Base-by-base conservation (phyloP, 768 basidiomycete species). In the Lactarius indigo region DNA sequence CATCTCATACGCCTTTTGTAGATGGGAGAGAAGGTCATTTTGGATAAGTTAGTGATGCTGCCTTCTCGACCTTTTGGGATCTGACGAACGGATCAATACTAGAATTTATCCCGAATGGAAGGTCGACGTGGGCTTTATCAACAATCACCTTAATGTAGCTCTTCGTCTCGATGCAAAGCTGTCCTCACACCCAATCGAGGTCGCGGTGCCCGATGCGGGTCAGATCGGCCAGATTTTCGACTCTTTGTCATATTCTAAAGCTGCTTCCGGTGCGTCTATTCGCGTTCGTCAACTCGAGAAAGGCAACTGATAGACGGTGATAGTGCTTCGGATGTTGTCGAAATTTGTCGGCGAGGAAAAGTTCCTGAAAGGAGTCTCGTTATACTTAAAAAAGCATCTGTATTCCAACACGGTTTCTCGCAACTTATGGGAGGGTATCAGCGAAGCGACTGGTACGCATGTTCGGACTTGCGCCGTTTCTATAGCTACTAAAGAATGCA, bases 121-220 rank as follows among this genome's bases (percentile, higher is more conserved):
- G 70, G 86, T 91, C 55, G 83, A 91, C 72, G 84, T 88, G 2
- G 82, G 84, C 61, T 98, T 98, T 78, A 88, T 97, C 68, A 86
- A 86, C n/a, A 78, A 80, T 18, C 87, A 93, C 74, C 80, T 96
- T 52, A 84, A 86, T 63, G 78, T 81, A 20, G 96, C 96, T 18
- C 83, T 98, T 33, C 77, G 79, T 39, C 83, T 96, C 57, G 96
- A 98, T 73, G 84, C 93, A 2, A 92, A 93, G 73, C 78, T 87
- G 10, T 93, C 92, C 26, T 94, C 92, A 13, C 96, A 98, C 75
- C 91, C 96, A 1, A 91, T 98, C 71, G 93, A 98, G 75, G 92
- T 96, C 31, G 88, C 90, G 17, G 93, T 91, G 74, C 90, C 89
- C 0, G 92, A 96, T 74, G 90, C 92, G 9, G 89, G 91, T 73